phyloP scores from a whole-genome alignment of 2,329 filamentous ascomycete genomes.

The Juglanconis sp. region DNA sequence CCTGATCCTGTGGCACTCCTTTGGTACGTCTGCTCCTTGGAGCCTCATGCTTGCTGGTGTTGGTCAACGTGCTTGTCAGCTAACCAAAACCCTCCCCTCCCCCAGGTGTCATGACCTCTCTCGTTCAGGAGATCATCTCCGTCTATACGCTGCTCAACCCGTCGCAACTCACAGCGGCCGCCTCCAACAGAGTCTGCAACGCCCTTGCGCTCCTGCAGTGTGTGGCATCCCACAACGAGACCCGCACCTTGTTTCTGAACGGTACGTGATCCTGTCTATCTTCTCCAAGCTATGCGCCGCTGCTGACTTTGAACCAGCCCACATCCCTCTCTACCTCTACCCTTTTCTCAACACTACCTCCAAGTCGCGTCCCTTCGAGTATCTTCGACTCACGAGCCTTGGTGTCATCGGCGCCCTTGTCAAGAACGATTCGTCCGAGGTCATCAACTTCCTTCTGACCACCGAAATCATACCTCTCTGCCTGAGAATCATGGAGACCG shows the following conservation, averaged over 20 bases:
- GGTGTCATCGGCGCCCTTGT: slow-evolving; percentile 96
- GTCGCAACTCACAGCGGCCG: slow-evolving; percentile 94
- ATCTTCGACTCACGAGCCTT: slow-evolving; percentile 89
- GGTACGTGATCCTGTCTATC: slow-evolving; percentile 51
- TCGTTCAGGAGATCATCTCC: slow-evolving; percentile 97
- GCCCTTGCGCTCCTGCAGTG: slow-evolving; percentile 93
- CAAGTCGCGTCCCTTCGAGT: slow-evolving; percentile 96
- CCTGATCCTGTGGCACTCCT: slow-evolving; percentile 96
- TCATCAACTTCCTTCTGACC: slow-evolving; percentile 97
- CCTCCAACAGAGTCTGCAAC: slow-evolving; percentile 96
- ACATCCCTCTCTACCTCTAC: slow-evolving; percentile 96
- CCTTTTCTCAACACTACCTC: slow-evolving; percentile 98
- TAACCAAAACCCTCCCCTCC: not conserved
- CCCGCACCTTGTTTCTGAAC: slow-evolving; percentile 86
- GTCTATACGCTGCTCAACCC: slow-evolving; percentile 96
- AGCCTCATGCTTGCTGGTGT: too few relatives aligned
- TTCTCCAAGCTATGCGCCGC: not conserved
- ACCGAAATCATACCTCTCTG: slow-evolving; percentile 98
- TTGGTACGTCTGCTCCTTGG: slow-evolving; percentile 60
- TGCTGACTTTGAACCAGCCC: slow-evolving; percentile 54
- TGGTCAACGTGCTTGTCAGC: not conserved
- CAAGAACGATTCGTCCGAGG: slow-evolving; percentile 97
- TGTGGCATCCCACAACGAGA: slow-evolving; percentile 96
- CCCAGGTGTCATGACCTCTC: slow-evolving; percentile 92
- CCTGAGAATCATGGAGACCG: slow-evolving; percentile 98